A percentile compares a stretch with the other conserved stretches of the same genome.
These are phyloP conservation scores for Venustampulla echinocandica DNA, from an alignment of 495 filamentous ascomycete genomes.

Conservation along the genomic window DNA sequence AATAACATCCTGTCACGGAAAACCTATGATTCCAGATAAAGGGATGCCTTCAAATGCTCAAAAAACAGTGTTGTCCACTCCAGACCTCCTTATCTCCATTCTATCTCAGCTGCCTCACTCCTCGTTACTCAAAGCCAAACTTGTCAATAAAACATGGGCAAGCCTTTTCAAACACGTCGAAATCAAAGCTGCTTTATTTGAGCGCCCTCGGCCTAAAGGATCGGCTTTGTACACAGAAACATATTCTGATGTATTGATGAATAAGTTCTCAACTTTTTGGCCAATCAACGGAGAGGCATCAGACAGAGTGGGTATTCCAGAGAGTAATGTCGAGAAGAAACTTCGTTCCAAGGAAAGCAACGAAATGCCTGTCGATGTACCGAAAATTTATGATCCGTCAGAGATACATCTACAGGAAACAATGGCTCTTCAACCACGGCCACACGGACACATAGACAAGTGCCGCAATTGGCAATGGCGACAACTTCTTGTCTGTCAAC, in stretches of 20 bases:
- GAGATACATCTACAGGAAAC: no score
- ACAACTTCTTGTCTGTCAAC: conserved; percentile 1
- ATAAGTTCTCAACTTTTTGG: conserved; percentile 1
- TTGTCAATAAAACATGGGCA: conserved; percentile 2
- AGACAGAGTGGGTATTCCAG: neutral
- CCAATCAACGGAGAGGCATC: neutral
- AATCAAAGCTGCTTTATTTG: neutral
- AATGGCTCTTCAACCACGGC: no score
- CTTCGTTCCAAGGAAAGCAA: no score
- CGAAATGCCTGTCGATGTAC: no score
- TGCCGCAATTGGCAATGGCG: neutral
- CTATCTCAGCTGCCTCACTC: conserved; percentile 1
- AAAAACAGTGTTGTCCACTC: neutral
- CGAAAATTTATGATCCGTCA: no score
- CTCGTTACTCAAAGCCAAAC: conserved; percentile 1
- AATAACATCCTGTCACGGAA: no score
- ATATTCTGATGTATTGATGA: conserved; percentile 1
- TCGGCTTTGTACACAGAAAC: neutral
- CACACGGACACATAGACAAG: no score
- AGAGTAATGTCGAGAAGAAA: no score
- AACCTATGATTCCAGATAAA: no score
- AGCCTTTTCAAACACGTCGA: neutral
- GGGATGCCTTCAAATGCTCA: conserved; percentile 1
- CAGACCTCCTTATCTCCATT: neutral
- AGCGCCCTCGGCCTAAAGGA: neutral